Evolutionary conservation across 768 basidiomycete genomes (phyloP).

Genomic region (Pleurotus tuoliensis): DNA sequence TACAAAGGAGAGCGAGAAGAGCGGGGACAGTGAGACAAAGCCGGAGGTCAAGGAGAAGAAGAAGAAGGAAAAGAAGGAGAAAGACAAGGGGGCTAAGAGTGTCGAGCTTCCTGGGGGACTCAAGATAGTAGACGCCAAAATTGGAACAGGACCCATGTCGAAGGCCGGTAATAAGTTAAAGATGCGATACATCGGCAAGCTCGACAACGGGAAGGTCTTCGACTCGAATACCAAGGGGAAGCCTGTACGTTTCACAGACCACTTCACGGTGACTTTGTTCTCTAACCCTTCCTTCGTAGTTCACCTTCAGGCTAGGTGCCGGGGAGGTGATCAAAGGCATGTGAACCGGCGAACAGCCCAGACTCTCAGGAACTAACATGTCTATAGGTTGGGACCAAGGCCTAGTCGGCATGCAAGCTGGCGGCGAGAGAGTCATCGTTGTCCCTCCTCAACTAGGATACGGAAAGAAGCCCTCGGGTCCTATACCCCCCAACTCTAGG

Average conservation of each 20-base stretch:
- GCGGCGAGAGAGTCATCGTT: constrained; percentile 79
- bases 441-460: constrained; percentile 71
- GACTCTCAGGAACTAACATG: neutral
- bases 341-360: constrained; percentile 8
- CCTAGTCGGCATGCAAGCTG: constrained; percentile 86
- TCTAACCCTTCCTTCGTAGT: constrained; percentile 32
- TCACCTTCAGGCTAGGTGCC: constrained; percentile 74
- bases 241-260: constrained; percentile 52
- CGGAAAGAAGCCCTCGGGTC: constrained; percentile 54
- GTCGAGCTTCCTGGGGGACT: constrained; percentile 64
- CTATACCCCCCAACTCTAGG: constrained; percentile 78
- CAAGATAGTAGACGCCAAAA: constrained; percentile 69
- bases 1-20: constrained; percentile 53
- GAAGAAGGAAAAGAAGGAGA: constrained; percentile 26
- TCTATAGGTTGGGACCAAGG: constrained; percentile 84
- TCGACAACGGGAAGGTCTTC: constrained; percentile 70
- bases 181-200: constrained; percentile 94
- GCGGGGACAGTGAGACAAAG: constrained; percentile 21
- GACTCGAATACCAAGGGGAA: constrained; percentile 83
- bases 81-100: constrained; percentile 21
- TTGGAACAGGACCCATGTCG: constrained; percentile 80
- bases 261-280: neutral
- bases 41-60: constrained; percentile 13
- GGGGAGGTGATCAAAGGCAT: constrained; percentile 91
- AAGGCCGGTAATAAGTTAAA: constrained; percentile 80